A percentile compares a stretch with the other conserved stretches of the same genome.
These are phyloP conservation scores for Asterophora lycoperdoides DNA, from an alignment of 768 basidiomycete genomes.

Conservation along the genomic window DNA sequence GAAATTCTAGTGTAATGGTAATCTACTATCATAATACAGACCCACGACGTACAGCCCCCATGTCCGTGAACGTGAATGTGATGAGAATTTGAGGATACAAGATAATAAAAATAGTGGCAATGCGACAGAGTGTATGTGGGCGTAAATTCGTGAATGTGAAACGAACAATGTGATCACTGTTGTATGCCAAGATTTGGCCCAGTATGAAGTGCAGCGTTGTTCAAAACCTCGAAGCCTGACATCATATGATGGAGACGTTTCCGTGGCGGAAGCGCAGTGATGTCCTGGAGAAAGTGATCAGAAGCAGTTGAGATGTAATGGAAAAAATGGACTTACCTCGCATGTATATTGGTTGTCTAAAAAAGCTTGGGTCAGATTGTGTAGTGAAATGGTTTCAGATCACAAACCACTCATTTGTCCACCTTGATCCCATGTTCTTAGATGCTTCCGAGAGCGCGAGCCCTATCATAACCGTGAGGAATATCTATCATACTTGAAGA, in stretches of 20 bases:
- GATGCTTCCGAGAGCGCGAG: conserved; percentile 50
- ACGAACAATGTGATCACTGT: conserved; percentile 32
- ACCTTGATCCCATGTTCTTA: conserved; percentile 58
- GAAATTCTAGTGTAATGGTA: conserved; percentile 5
- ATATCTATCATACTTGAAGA: background rate
- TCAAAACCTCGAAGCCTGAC: conserved; percentile 52
- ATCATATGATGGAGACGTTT: conserved; percentile 68
- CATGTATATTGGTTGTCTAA: conserved; percentile 42
- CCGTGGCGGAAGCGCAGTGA: conserved; percentile 51
- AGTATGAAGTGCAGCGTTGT: conserved; percentile 48
- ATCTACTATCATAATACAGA: conserved; percentile 5
- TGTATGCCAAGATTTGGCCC: conserved; percentile 49
- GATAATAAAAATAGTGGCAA: conserved; percentile 14
- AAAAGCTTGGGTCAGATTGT: conserved; percentile 1
- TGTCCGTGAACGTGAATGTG: conserved; percentile 4
- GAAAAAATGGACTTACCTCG: conserved; percentile 35
- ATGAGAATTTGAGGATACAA: conserved; percentile 1
- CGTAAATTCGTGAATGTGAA: background rate
- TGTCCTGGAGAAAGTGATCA: conserved; percentile 36
- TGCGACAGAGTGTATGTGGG: background rate
- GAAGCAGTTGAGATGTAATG: conserved; percentile 16
- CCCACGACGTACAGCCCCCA: background rate
- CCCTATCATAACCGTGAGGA: conserved; percentile 27
- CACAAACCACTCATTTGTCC: conserved; percentile 40
- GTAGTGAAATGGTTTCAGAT: background rate